Percentiles rank a stretch among this genome's conserved stretches.
phyloP scores from a whole-genome alignment of 306 rosid species.

The Malus asiatica region DNA sequence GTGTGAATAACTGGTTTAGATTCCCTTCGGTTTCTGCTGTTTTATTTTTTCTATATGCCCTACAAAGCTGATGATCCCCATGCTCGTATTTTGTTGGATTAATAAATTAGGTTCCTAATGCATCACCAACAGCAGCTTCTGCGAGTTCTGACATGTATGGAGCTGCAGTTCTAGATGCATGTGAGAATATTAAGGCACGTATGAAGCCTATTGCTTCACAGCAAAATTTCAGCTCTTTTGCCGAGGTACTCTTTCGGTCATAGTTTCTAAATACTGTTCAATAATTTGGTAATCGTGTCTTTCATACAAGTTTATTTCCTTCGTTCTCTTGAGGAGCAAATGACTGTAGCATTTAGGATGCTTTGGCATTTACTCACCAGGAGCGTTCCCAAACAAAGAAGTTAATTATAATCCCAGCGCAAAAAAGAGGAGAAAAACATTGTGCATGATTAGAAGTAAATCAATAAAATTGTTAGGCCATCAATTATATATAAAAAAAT shows the following conservation, averaged over 20 bases:
- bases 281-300: not conserved
- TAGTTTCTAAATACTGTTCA: not conserved
- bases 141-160: conserved; percentile 97
- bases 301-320: not conserved
- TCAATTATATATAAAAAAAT: not conserved
- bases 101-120: conserved; percentile 68
- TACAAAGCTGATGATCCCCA: not conserved
- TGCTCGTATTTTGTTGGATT: conserved; percentile 7
- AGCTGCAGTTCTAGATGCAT: conserved; percentile 93
- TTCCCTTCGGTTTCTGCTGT: not conserved
- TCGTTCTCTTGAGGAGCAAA: not conserved
- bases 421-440: not conserved
- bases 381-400: not conserved
- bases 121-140: conserved; percentile 96
- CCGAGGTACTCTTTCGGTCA: not conserved
- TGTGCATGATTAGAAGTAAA: not conserved
- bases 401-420: not conserved
- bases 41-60: not conserved
- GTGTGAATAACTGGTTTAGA: not conserved
- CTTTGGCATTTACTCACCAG: not conserved
- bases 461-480: not conserved
- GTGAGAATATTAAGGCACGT: conserved; percentile 76
- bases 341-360: not conserved
- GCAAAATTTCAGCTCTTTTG: conserved; percentile 35
- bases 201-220: conserved; percentile 77